Percentiles rank a stretch among this genome's conserved stretches.
phyloP scores from a whole-genome alignment of 2,329 filamentous ascomycete genomes.

The Penicillium sp. region DNA sequence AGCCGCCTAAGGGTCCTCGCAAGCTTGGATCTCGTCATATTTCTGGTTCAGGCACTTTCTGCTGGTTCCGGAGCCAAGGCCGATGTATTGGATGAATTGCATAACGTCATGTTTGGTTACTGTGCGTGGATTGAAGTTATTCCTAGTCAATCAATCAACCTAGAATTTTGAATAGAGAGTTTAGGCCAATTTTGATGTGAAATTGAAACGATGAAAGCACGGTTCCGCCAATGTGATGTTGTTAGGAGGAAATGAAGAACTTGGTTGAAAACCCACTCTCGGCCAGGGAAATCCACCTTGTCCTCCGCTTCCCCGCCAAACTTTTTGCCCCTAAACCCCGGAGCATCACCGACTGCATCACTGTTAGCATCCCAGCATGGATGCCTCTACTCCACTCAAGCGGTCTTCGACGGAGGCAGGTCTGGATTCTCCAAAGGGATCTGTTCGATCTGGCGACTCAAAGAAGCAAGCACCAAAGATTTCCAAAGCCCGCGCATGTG shows the following conservation, averaged over 20 bases:
- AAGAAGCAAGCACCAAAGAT: conserved; percentile 33
- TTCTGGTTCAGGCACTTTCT: not conserved
- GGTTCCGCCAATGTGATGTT: not conserved
- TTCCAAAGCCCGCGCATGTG: conserved; percentile 45
- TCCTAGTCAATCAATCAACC: not conserved
- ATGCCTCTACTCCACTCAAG: conserved; percentile 32
- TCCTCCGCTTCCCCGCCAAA: conserved; percentile 16
- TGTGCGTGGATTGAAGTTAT: not conserved
- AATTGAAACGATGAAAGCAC: not conserved
- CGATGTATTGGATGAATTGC: not conserved
- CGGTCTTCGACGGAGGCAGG: conserved; percentile 39
- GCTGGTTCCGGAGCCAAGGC: not conserved
- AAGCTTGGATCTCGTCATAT: not conserved
- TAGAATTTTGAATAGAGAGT: not conserved
- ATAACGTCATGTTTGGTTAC: not conserved
- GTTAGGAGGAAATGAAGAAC: not conserved
- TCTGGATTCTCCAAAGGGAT: conserved; percentile 30
- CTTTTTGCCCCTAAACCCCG: conserved; percentile 19
- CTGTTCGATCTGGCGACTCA: conserved; percentile 27
- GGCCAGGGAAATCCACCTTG: conserved; percentile 6
- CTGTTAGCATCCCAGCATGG: conserved; percentile 14
- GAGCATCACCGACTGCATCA: conserved; percentile 22
- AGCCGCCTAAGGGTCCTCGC: not conserved
- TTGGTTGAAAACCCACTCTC: not conserved
- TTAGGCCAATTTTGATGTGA: not conserved